phyloP scores from a whole-genome alignment of 768 basidiomycete genomes.

The Cystobasidium tubakii region DNA sequence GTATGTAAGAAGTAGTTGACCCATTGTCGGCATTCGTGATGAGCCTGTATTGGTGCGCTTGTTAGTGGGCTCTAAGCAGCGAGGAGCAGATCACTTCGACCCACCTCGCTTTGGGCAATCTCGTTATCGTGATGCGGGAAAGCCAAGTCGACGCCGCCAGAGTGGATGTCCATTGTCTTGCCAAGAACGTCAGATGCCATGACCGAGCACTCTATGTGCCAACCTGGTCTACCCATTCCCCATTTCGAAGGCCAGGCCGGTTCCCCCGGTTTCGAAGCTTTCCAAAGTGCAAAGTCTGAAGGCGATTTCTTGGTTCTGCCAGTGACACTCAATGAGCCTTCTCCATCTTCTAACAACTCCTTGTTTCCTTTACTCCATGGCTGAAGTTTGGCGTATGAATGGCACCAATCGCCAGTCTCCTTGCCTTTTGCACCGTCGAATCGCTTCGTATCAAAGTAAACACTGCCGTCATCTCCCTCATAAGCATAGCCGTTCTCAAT shows the following conservation, averaged over 20 bases:
- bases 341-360: conserved; percentile 81
- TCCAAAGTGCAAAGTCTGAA: conserved; percentile 97
- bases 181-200: conserved; percentile 92
- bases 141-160: conserved; percentile 91
- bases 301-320: conserved; percentile 64
- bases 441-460: conserved; percentile 53
- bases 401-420: conserved; percentile 54
- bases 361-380: conserved; percentile 94
- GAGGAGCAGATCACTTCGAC: not conserved
- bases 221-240: conserved; percentile 92
- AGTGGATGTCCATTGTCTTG: conserved; percentile 91
- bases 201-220: conserved; percentile 99
- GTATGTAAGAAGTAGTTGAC: conserved; percentile 99
- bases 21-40: conserved; percentile 85
- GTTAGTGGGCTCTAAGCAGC: not conserved
- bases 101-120: conserved; percentile 87
- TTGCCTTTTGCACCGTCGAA: conserved; percentile 51
- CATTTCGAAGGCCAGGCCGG: conserved; percentile 94
- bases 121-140: conserved; percentile 99
- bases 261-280: conserved; percentile 90
- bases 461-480: conserved; percentile 59
- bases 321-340: conserved; percentile 57
- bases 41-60: conserved; percentile 59
- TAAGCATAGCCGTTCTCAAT: conserved; percentile 80
- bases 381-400: conserved; percentile 87